Percentiles rank a stretch among this genome's conserved stretches.
These are phyloP conservation scores for Fusarium udum DNA, from an alignment of 2,329 filamentous ascomycete species.

Conservation along the genomic window DNA sequence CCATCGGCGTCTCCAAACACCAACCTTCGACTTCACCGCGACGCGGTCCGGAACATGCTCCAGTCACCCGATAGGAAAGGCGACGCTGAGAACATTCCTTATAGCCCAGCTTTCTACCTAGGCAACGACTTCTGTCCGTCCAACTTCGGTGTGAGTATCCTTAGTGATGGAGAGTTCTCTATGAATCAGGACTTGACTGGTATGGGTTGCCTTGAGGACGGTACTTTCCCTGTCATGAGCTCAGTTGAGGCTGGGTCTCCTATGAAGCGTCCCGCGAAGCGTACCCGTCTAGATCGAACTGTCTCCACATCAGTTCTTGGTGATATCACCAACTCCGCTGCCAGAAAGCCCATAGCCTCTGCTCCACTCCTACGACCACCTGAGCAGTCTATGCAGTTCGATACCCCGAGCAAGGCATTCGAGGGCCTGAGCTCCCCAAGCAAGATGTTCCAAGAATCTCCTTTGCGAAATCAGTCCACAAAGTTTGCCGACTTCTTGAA, in stretches of 20 bases:
- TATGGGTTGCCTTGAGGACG: constrained; percentile 44
- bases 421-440: constrained; percentile 65
- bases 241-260: constrained; percentile 69
- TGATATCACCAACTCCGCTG: constrained; percentile 65
- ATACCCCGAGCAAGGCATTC: constrained; percentile 68
- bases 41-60: constrained; percentile 82
- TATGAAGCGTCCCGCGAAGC: constrained; percentile 69
- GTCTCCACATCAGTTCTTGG: constrained; percentile 69
- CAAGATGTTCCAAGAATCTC: constrained; percentile 56
- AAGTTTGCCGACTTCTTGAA: constrained; percentile 55
- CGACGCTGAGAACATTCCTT: constrained; percentile 60
- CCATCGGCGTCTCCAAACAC: constrained; percentile 93
- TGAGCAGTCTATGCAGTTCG: constrained; percentile 52
- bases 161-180: constrained; percentile 66
- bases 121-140: constrained; percentile 64
- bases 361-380: constrained; percentile 62
- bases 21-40: constrained; percentile 87
- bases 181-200: constrained; percentile 62
- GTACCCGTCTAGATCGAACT: constrained; percentile 70
- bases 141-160: constrained; percentile 55
- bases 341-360: constrained; percentile 62
- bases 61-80: constrained; percentile 73
- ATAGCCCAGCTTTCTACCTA: constrained; percentile 74
- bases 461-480: constrained; percentile 56
- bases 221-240: constrained; percentile 52